Conservation (phyloP, 108 stramenopile species). For the Cyclotella choctawhatcheeana region DNA sequence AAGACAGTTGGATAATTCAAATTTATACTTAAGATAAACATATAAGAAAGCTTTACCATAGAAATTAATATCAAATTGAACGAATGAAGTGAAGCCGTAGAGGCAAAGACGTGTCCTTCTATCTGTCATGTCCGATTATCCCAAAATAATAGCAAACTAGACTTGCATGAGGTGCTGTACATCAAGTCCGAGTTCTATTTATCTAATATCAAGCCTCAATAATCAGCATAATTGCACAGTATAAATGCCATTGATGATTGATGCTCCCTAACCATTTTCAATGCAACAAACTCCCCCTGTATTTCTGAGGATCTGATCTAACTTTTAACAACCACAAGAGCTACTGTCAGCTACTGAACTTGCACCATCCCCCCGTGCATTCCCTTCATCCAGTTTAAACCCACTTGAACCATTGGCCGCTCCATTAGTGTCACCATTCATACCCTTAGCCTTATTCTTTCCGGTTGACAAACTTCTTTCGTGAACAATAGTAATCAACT, state of each 20-base stretch:
- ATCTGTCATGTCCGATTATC: too few relatives aligned
- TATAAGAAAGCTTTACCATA: slow-evolving; percentile 3
- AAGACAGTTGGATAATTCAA: too few relatives aligned
- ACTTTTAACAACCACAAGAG: slow-evolving; percentile 44
- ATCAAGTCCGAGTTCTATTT: neutral
- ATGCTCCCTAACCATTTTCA: neutral
- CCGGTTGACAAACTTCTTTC: slow-evolving; percentile 69
- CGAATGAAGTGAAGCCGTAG: neutral
- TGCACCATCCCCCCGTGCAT: slow-evolving; percentile 40
- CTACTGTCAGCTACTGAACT: slow-evolving; percentile 29
- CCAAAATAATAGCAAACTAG: too few relatives aligned
- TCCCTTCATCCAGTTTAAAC: slow-evolving; percentile 48
- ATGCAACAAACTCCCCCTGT: neutral
- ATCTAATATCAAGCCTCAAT: neutral
- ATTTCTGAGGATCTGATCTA: neutral
- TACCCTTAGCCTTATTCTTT: slow-evolving; percentile 52
- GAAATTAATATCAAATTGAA: slow-evolving; percentile 9
- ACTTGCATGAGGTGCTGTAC: slow-evolving; percentile 14
- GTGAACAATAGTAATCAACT: slow-evolving; percentile 87
- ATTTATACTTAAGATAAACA: slow-evolving; percentile 2
- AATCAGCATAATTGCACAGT: slow-evolving; percentile 5
- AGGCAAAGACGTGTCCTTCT: too few relatives aligned
- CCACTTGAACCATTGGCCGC: slow-evolving; percentile 10
- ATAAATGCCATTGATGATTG: neutral
- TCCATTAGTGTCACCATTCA: slow-evolving; percentile 24